Percentiles rank a stretch among this genome's conserved stretches.
Evolutionary conservation across 805 yeast species (phyloP).

Genomic region (Lipomyces kockii): DNA sequence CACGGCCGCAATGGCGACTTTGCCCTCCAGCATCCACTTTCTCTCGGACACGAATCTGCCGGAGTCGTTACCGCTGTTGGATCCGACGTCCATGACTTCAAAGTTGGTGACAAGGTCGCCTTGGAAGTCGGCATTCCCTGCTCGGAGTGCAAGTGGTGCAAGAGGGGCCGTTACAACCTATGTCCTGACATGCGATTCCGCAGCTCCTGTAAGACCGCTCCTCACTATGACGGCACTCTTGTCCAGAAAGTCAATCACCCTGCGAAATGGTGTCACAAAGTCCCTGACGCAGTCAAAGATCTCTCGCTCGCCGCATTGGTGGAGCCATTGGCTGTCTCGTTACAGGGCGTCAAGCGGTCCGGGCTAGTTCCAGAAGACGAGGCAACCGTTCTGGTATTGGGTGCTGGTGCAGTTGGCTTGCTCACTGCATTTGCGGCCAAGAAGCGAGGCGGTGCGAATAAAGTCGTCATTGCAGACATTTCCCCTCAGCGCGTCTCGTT

Average conservation of each 20-base stretch:
- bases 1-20: slow-evolving; percentile 38
- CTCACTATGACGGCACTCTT: slow-evolving; percentile 91
- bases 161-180: slow-evolving; percentile 81
- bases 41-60: slow-evolving; percentile 79
- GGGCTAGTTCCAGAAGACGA: slow-evolving; percentile 62
- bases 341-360: slow-evolving; percentile 71
- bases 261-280: slow-evolving; percentile 63
- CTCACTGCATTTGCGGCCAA: slow-evolving; percentile 70
- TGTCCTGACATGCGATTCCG: slow-evolving; percentile 74
- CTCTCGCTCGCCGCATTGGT: slow-evolving; percentile 64
- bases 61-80: slow-evolving; percentile 75
- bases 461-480: slow-evolving; percentile 69
- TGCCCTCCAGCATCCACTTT: slow-evolving; percentile 70
- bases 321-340: slow-evolving; percentile 84
- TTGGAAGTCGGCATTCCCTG: slow-evolving; percentile 86
- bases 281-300: slow-evolving; percentile 62
- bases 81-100: slow-evolving; percentile 58
- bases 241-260: slow-evolving; percentile 75
- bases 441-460: slow-evolving; percentile 67
- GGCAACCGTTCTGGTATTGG: slow-evolving; percentile 64
- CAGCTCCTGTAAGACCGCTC: slow-evolving; percentile 65
- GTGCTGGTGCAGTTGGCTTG: slow-evolving; percentile 87
- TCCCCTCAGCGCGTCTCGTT: slow-evolving; percentile 47
- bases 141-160: slow-evolving; percentile 74
- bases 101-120: slow-evolving; percentile 78